These are phyloP conservation scores for Pseudogymnoascus sp. DNA, from an alignment of 2,329 filamentous ascomycete species.

Conservation along the genomic window DNA sequence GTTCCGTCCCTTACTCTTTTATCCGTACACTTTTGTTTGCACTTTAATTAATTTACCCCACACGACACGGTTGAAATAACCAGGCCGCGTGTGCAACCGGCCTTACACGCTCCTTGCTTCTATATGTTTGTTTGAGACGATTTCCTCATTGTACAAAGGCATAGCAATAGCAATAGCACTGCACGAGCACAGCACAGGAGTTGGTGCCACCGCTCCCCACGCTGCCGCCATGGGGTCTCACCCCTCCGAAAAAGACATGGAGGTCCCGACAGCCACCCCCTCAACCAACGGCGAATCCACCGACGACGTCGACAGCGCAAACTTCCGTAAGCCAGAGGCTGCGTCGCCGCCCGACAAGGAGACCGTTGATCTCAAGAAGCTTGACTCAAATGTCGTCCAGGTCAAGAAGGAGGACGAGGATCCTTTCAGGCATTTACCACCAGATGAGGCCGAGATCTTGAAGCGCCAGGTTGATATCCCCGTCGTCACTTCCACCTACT, in stretches of 20 bases:
- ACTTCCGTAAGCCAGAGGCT: slow-evolving; percentile 25
- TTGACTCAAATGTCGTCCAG: slow-evolving; percentile 26
- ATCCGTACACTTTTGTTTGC: not conserved
- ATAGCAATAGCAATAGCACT: not conserved
- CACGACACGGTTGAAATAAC: not conserved
- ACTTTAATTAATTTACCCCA: not conserved
- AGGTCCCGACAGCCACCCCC: slow-evolving; percentile 12
- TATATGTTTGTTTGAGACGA: not conserved
- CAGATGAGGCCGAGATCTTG: slow-evolving; percentile 58
- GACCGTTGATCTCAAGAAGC: slow-evolving; percentile 39
- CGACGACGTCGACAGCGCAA: slow-evolving; percentile 15
- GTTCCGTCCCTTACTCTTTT: not conserved
- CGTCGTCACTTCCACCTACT: slow-evolving; percentile 53
- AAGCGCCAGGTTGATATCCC: slow-evolving; percentile 60
- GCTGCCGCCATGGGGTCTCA: slow-evolving; percentile 1
- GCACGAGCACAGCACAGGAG: not conserved
- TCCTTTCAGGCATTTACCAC: slow-evolving; percentile 53
- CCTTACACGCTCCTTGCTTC: not conserved
- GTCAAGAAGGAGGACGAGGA: slow-evolving; percentile 37
- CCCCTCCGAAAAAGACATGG: slow-evolving; percentile 4
- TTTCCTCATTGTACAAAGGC: not conserved
- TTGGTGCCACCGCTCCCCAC: not conserved
- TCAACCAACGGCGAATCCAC: slow-evolving; percentile 20
- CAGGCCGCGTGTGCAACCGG: not conserved
- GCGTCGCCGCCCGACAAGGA: slow-evolving; percentile 53